Evolutionary conservation across 176 grass and related monocot genomes (phyloP).

Genomic region (Oryza punctata): DNA sequence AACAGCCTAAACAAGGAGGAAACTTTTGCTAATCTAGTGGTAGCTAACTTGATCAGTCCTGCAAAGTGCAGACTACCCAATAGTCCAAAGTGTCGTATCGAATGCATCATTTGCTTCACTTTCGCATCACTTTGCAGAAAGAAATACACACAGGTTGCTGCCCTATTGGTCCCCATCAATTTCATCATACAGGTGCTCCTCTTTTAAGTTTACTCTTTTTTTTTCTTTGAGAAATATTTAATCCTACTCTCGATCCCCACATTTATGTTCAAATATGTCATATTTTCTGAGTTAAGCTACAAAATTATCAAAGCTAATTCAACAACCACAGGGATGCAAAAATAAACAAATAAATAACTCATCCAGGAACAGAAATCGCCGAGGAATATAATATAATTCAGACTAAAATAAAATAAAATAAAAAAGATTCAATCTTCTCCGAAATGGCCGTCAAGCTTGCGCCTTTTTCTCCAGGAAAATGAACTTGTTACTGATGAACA

Average conservation of each 20-base stretch:
- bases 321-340: not conserved
- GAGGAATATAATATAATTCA: not conserved
- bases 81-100: not conserved
- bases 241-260: not conserved
- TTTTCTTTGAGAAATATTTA: not conserved
- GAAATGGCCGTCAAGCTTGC: not conserved
- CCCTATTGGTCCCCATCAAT: not conserved
- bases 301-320: not conserved
- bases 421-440: constrained; percentile 24
- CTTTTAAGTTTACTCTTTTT: not conserved
- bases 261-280: constrained; percentile 10
- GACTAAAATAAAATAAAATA: not conserved
- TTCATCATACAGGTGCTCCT: constrained; percentile 17
- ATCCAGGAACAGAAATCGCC: not conserved
- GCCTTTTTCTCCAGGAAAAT: not conserved
- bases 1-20: not conserved
- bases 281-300: constrained; percentile 5
- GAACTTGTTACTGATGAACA: not conserved
- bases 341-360: not conserved
- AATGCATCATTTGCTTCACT: constrained; percentile 10
- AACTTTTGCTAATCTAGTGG: not conserved
- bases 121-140: constrained; percentile 30
- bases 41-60: constrained; percentile 7
- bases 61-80: not conserved
- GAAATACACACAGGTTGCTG: constrained; percentile 8